phyloP scores from a whole-genome alignment of 1,284 basidiomycete genomes.

The Sutorius eximius region DNA sequence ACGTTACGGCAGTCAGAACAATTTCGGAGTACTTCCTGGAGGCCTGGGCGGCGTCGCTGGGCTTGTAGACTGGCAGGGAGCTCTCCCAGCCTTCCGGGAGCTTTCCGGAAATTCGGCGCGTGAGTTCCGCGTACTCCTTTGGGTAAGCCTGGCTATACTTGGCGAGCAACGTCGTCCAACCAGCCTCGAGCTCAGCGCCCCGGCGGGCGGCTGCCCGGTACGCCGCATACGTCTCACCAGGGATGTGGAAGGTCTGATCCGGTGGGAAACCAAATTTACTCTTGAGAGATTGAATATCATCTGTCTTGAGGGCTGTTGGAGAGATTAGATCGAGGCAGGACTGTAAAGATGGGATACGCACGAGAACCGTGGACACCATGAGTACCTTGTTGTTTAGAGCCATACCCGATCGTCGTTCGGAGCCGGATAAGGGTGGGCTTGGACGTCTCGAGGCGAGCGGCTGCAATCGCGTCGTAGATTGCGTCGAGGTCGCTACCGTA shows the following conservation, averaged over 20 bases:
- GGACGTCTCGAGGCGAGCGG: conserved; percentile 72
- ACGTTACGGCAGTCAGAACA: conserved; percentile 76
- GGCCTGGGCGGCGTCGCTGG: conserved; percentile 81
- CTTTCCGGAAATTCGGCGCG: conserved; percentile 80
- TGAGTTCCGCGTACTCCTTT: conserved; percentile 82
- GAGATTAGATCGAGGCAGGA: neutral
- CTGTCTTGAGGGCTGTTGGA: conserved; percentile 80
- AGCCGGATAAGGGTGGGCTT: conserved; percentile 89
- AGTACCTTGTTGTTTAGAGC: conserved; percentile 89
- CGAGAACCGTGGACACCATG: conserved; percentile 92
- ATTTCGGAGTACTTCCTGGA: conserved; percentile 94
- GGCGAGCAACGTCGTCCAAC: conserved; percentile 76
- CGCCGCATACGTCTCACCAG: conserved; percentile 69
- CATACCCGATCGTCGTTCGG: conserved; percentile 91
- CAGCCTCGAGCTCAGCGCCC: conserved; percentile 72
- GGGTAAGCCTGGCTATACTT: conserved; percentile 80
- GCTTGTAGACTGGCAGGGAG: conserved; percentile 80
- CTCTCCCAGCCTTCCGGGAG: conserved; percentile 89
- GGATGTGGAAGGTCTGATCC: conserved; percentile 79
- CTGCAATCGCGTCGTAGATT: conserved; percentile 80
- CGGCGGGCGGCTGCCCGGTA: conserved; percentile 70
- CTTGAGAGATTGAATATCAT: conserved; percentile 87
- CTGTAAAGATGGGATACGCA: conserved; percentile 39
- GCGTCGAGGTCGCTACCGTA: conserved; percentile 66
- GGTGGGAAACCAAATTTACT: conserved; percentile 83